Evolutionary conservation across 2,329 filamentous ascomycete species (phyloP), one percentile per base, ranked within the genome.

Genomic region (Aureobasidium zeae): DNA sequence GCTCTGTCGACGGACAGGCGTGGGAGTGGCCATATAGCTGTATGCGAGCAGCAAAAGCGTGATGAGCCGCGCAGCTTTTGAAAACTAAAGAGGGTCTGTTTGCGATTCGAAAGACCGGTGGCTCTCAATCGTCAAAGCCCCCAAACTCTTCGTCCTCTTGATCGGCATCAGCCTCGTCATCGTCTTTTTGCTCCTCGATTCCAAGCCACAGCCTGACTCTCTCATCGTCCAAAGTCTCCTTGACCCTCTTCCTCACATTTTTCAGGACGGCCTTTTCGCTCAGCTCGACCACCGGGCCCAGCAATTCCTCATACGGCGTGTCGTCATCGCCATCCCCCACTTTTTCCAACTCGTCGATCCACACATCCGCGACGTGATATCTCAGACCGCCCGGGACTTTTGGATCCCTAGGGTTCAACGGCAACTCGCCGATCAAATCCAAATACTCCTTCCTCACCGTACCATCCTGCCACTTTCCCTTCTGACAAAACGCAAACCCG

Each of bases 301-400:
- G 66, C 41, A 85, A 49, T 22, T 56, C 59, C 45, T 71, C 65
- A 17, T 81, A 54, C 28, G 57, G 59, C 43, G 60, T 53, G 38
- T 62, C 55, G 29, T 62, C 56, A 25, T 74, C 69, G 42, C 79
- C 75, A 25, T 74, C 69, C 42, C 79, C 75, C 24, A 78, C 75
- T 57, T 79, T 81, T 63, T 88, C 83, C 55, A 88, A 63, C 71
- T 95, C 88, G 61, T 96, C 91, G 7, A 94, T 74, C 77, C 84
- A 96, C 43, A 96, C 74, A 66, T 98, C 91, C 50, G 94, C 63
- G 11, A 88, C 75, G 64, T 98, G 91, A 62, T 94, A 79, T 50
- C 86, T 70, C 60, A 98, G 60, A 0, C 91, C 91, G 53, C 91
- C 83, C 0, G 89, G 83, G 1, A 93, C 76, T 55, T 76, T 79